Evolutionary conservation across 352 stramenopile species (phyloP).

Genomic region (Phytopythium mirpurense): DNA sequence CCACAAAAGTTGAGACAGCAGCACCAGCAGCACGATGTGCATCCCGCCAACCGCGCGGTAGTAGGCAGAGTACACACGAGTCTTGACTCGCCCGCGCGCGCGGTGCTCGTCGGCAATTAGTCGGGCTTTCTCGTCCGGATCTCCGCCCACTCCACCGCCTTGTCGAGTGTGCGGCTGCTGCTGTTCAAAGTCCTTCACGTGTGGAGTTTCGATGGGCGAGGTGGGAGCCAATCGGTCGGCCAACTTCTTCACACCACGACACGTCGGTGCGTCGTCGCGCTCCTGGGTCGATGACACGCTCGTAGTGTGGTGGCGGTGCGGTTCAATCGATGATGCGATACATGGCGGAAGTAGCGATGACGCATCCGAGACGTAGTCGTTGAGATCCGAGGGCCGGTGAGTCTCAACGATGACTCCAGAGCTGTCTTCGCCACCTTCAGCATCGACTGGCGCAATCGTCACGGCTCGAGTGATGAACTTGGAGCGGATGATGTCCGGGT

Average conservation of each 20-base stretch:
- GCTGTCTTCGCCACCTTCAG: not conserved
- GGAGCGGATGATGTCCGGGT: conserved; percentile 37
- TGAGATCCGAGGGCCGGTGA: conserved; percentile 4
- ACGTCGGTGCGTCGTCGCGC: not conserved
- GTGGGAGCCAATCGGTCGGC: conserved; percentile 21
- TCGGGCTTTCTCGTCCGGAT: conserved; percentile 15
- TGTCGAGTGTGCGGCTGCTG: not conserved
- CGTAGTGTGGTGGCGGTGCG: conserved; percentile 8
- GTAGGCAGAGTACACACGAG: conserved; percentile 32
- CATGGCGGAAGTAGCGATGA: conserved; percentile 13
- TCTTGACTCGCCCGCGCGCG: conserved; percentile 20
- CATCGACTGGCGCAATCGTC: conserved; percentile 14
- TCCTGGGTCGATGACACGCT: not conserved
- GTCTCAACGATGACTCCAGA: conserved; percentile 10
- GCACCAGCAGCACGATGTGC: conserved; percentile 21
- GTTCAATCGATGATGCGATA: conserved; percentile 8
- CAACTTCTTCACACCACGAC: conserved; percentile 11
- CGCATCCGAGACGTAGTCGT: conserved; percentile 3
- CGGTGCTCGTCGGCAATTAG: conserved; percentile 28
- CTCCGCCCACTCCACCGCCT: not conserved
- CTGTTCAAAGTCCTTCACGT: conserved; percentile 7
- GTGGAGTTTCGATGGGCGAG: conserved; percentile 11
- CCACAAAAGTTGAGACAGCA: conserved; percentile 59
- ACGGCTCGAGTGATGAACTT: conserved; percentile 18
- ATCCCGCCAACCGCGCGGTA: conserved; percentile 39